phyloP scores from a whole-genome alignment of 495 filamentous ascomycete genomes.

The Collariella sp. region DNA sequence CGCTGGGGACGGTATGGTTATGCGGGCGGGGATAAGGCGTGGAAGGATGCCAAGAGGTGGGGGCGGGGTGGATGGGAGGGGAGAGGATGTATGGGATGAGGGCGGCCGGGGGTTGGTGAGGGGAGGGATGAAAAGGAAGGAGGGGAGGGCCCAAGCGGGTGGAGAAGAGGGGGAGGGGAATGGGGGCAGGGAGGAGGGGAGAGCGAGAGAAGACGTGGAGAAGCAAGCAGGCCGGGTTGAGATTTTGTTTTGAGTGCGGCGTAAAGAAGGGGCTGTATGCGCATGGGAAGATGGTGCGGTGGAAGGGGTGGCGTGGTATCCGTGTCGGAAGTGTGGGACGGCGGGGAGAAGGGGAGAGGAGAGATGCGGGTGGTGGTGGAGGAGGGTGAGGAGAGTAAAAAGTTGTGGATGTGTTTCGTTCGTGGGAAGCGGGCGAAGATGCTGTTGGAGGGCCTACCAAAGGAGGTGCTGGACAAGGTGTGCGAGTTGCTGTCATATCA shows the following conservation, averaged over 20 bases:
- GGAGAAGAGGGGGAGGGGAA: too few species aligned
- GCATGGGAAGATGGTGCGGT: background rate
- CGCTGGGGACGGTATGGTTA: background rate
- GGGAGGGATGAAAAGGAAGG: background rate
- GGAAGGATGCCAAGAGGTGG: background rate
- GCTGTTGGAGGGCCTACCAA: slow-evolving; percentile 3
- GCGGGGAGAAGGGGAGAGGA: background rate
- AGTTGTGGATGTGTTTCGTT: background rate
- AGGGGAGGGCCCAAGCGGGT: too few species aligned
- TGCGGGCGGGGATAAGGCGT: too few species aligned
- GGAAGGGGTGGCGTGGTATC: slow-evolving; percentile 1
- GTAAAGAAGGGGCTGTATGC: background rate
- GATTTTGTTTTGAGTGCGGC: slow-evolving; percentile 17
- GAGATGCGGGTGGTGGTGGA: background rate
- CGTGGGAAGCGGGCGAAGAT: background rate
- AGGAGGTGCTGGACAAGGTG: background rate
- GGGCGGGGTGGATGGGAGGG: too few species aligned
- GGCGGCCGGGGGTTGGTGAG: too few species aligned
- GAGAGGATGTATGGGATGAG: too few species aligned
- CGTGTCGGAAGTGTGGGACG: background rate
- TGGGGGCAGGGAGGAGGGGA: too few species aligned
- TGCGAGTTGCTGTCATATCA: background rate
- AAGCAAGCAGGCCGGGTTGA: background rate
- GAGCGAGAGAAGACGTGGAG: background rate
- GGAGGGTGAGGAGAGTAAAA: background rate